Conservation (phyloP, 495 filamentous ascomycete species). For the Penicillium robsamsonii region DNA sequence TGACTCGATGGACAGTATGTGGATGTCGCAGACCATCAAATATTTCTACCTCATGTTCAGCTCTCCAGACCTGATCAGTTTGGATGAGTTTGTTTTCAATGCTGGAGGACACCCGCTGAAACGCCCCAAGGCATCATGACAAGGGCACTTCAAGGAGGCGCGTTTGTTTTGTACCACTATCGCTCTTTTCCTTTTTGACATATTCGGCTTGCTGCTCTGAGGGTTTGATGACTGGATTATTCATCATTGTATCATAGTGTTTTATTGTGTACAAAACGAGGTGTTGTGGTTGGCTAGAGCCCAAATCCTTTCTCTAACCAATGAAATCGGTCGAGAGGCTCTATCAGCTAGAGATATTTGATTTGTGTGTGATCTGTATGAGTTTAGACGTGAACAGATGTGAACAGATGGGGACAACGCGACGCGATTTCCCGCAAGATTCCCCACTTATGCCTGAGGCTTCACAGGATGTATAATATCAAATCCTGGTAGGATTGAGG, state of each 20-base stretch:
- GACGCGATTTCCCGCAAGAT: no score
- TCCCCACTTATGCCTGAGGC: no score
- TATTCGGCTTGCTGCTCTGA: neutral
- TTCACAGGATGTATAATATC: no score
- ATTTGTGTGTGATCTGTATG: no score
- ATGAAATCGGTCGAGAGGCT: no score
- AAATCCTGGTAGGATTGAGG: neutral
- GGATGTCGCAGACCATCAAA: slow-evolving; percentile 67
- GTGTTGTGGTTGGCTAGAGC: neutral
- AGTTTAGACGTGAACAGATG: no score
- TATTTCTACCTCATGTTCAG: slow-evolving; percentile 68
- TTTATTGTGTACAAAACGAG: neutral
- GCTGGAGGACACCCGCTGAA: slow-evolving; percentile 50
- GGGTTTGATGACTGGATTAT: neutral
- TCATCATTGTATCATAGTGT: neutral
- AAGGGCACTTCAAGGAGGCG: neutral
- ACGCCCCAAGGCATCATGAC: slow-evolving; percentile 3
- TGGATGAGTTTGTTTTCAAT: slow-evolving; percentile 72
- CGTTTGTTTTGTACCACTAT: neutral
- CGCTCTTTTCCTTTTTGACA: neutral
- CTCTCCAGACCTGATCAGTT: slow-evolving; percentile 56
- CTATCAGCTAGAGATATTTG: no score
- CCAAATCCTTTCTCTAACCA: neutral
- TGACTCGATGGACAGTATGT: slow-evolving; percentile 54
- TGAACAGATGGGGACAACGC: no score